Percentiles rank a stretch among this genome's conserved stretches.
Conservation (phyloP, 495 filamentous ascomycete genomes). For the Penicillium pulvis region DNA sequence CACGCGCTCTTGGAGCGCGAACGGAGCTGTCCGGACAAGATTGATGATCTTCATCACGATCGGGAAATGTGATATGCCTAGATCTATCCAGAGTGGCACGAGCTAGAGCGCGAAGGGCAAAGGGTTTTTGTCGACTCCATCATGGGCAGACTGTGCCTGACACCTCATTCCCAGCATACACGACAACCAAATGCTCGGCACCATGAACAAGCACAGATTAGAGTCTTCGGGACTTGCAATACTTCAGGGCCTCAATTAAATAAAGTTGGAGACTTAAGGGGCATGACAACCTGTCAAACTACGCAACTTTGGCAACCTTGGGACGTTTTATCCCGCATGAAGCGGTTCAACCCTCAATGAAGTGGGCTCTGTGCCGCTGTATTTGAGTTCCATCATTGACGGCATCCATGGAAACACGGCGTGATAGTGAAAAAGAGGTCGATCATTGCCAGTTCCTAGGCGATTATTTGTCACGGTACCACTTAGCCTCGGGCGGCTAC, state of each 20-base stretch:
- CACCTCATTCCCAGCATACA: background rate
- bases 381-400: constrained; percentile 4
- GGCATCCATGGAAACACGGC: background rate
- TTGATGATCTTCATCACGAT: constrained; percentile 4
- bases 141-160: background rate
- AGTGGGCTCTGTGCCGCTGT: constrained; percentile 4
- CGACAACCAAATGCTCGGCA: background rate
- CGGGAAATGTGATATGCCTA: constrained; percentile 3
- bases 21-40: constrained; percentile 6
- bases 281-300: background rate
- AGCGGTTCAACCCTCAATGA: background rate
- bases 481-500: background rate
- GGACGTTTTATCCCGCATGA: background rate
- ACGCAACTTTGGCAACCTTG: background rate
- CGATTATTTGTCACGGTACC: constrained; percentile 5
- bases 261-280: background rate
- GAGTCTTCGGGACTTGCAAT: background rate
- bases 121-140: background rate
- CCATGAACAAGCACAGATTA: background rate
- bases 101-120: constrained; percentile 2
- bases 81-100: background rate
- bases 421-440: background rate
- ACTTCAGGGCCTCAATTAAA: background rate
- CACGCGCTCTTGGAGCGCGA: background rate
- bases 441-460: constrained; percentile 2